Base-by-base conservation (phyloP, 2,329 filamentous ascomycete genomes). In the Alternaria brassicicola region DNA sequence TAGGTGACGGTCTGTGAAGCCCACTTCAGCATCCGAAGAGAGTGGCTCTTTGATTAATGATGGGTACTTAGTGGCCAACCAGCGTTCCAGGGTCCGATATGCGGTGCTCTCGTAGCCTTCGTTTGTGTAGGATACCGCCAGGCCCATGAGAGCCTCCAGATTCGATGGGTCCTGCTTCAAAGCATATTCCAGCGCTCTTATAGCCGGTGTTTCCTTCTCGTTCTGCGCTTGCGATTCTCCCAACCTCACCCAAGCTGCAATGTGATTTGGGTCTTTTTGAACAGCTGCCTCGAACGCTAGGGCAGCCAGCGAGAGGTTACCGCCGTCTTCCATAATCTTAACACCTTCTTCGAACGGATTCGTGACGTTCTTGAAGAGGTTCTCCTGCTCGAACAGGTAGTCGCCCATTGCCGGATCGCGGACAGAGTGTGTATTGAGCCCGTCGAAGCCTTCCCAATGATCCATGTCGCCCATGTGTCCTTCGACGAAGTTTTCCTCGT, bases 51-150 rank as follows among this genome's bases (percentile, higher is more conserved):
- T 89, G 48, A 91, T 87, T 63, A 99, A 87, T 33, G 87, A 83
- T 6, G 95, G 93, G 78, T 99, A 99, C 79, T 96, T 96, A 71
- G 91, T 87, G n/a, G 92, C 92, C 28, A 99, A 85, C 95, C 95
- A 99, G 65, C 94, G 91, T 80, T 99, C 95, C 13, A 99, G 85
- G 9, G 94, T 98, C 53, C 94, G 88, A 82, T 98, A 99, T 46
- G 95, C 94, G 19, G 93, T 96, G 73, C 91, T 94, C 79, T 99
- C 95, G 80, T 98, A 99, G 62, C 94, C 95, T 80, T 99, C 95
- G 80, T 99, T 99, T 46, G 95, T 99, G 79, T 99, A 99, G 5
- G 92, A 96, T 19, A 99, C 94, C 13, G 94, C 93, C 51, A 99
- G 82, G 1, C 92, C 93, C 94, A 99, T 98, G 43, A 99, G 84